Evolutionary conservation across 352 stramenopile species (phyloP), one percentile per base, ranked within the genome.

Genomic region (Poterioochromonas sp.): DNA sequence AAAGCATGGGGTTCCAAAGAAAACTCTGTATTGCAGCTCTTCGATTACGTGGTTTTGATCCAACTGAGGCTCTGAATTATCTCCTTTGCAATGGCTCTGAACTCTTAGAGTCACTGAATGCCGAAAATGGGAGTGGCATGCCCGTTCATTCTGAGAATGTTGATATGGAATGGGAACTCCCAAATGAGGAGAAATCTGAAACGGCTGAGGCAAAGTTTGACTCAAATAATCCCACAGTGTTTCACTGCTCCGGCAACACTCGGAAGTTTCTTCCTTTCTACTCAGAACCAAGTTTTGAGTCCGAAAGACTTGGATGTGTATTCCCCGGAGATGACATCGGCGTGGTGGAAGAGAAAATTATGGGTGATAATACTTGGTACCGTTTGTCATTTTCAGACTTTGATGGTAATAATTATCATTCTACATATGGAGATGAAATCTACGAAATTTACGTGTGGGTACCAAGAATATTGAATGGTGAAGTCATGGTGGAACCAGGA

Each of bases 1-100:
- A 88, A 0, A 90, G 94, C 79, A 96, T 96, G 91, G 91, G 91
- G 0, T 96, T 96, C 63, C 90, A 90, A n/a, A 84, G 90, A 60
- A 92, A 92, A 74, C 95, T 89, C 90, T 96, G 91, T 83, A 90
- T 92, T 76, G 92, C 93, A 54, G 90, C 91, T 47, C 83, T 96
- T 1, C 0, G 1, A 3, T 88, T 90, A 20, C 94, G 93, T 41
- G 84, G 90, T 37, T 91, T 93, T 78, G 80, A 86, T 65, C 93
- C 94, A 60, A 89, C 95, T 69, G 90, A 89, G 35, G 91, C 91
- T 0, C 83, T 96, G 65, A 96, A 90, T 34, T 95, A 90, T 89
- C 95, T 96, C 58, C 71, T 96, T 44, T 92, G 89, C 18, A 95
- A 96, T 76, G 90, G 90, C 5, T 89, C 95, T 82, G 3, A 65